phyloP scores from a whole-genome alignment of 345 rosid species.

The Orychophragmus violaceus region DNA sequence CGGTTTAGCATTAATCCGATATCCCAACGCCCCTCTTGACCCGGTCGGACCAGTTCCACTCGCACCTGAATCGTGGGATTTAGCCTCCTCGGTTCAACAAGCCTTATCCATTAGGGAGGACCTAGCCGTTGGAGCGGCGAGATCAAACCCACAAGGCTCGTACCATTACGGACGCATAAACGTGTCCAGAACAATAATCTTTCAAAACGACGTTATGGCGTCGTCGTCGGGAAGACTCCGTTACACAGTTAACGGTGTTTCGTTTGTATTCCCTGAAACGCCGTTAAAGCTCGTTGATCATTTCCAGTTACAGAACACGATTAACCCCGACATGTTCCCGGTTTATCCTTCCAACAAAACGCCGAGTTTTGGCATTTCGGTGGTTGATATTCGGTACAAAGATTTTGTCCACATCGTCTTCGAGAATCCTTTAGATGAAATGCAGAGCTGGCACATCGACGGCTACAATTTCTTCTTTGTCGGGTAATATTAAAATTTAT shows the following conservation, averaged over 20 bases:
- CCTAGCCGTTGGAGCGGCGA: conserved; percentile 49
- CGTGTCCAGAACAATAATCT: conserved; percentile 31
- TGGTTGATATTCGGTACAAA: conserved; percentile 37
- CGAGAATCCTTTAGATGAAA: conserved; percentile 24
- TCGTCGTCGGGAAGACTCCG: neutral
- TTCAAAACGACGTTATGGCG: conserved; percentile 35
- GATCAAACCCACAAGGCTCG: conserved; percentile 62
- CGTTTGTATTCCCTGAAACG: conserved; percentile 39
- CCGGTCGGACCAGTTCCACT: conserved; percentile 22
- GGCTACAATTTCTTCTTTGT: conserved; percentile 52
- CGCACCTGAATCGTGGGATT: conserved; percentile 23
- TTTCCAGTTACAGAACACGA: conserved; percentile 30
- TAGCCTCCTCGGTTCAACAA: conserved; percentile 21
- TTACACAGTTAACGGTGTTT: conserved; percentile 47
- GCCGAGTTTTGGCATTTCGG: conserved; percentile 34
- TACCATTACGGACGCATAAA: conserved; percentile 37
- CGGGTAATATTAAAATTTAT: too few species aligned
- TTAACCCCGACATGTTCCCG: conserved; percentile 33
- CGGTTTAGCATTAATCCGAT: conserved; percentile 27
- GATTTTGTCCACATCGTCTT: conserved; percentile 53
- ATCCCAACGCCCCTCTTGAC: conserved; percentile 13
- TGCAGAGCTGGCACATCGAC: conserved; percentile 60
- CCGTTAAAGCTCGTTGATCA: conserved; percentile 54
- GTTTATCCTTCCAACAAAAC: conserved; percentile 13
- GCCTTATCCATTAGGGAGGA: conserved; percentile 37